Conservation (phyloP, 768 basidiomycete species). For the Phanerodontia chrysosporium region DNA sequence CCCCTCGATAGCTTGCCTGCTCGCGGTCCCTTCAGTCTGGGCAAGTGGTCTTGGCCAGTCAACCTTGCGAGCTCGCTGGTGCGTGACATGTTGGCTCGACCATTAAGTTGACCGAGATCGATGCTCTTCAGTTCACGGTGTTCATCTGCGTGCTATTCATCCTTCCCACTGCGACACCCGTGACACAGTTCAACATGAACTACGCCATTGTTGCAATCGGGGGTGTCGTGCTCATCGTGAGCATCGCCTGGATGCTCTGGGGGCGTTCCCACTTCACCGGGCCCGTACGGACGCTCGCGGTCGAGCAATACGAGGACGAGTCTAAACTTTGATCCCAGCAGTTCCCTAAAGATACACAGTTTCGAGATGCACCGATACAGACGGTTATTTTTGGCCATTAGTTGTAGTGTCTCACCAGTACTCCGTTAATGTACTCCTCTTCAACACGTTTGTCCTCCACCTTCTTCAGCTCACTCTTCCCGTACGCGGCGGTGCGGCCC, state of each 20-base stretch:
- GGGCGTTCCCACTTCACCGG: constrained; percentile 42
- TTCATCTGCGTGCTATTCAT: constrained; percentile 55
- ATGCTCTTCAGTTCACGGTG: constrained; percentile 36
- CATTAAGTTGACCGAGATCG: too few species aligned
- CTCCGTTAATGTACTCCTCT: constrained; percentile 51
- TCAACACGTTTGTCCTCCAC: constrained; percentile 41
- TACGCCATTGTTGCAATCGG: constrained; percentile 53
- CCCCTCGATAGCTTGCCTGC: constrained; percentile 46
- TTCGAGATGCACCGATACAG: too few species aligned
- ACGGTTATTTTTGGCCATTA: constrained; percentile 23
- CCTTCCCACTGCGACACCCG: constrained; percentile 50
- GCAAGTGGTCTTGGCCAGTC: constrained; percentile 48
- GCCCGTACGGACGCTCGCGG: constrained; percentile 35
- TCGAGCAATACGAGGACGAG: constrained; percentile 5
- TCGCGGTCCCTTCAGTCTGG: constrained; percentile 48
- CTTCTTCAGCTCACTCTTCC: constrained; percentile 39
- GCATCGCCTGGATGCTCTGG: constrained; percentile 44
- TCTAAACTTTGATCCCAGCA: background rate
- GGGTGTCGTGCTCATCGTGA: constrained; percentile 41
- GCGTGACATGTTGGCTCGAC: constrained; percentile 8
- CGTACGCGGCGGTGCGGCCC: constrained; percentile 48
- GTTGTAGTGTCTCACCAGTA: constrained; percentile 55
- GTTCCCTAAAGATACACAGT: background rate
- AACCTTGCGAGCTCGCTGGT: constrained; percentile 46
- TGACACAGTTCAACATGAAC: constrained; percentile 50